A percentile compares a stretch with the other conserved stretches of the same genome.
Evolutionary conservation across 169 alveolate genomes (phyloP).

Genomic region (Cryptosporidium andersoni): DNA sequence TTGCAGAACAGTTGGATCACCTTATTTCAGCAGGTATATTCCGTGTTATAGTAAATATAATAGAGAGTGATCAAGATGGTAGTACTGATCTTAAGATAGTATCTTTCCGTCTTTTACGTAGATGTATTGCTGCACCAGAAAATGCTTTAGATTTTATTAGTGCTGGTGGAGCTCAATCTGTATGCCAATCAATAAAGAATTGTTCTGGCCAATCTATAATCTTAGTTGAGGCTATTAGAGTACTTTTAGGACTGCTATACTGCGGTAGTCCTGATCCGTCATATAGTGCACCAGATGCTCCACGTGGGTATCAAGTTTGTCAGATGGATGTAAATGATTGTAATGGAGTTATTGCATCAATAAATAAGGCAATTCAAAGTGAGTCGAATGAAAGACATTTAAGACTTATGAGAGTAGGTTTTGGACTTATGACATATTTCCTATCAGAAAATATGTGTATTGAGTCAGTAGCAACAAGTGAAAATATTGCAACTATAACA

Average conservation of each 20-base stretch:
- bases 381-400: conserved; percentile 78
- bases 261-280: conserved; percentile 65
- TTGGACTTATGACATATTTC: conserved; percentile 76
- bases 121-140: conserved; percentile 83
- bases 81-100: conserved; percentile 85
- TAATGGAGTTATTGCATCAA: conserved; percentile 28
- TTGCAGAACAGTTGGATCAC: conserved; percentile 80
- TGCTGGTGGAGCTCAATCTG: conserved; percentile 86
- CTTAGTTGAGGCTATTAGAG: conserved; percentile 85
- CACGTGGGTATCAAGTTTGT: conserved; percentile 65
- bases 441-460: conserved; percentile 77
- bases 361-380: conserved; percentile 57
- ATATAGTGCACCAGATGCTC: conserved; percentile 69
- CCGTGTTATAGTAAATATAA: conserved; percentile 81
- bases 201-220: conserved; percentile 80
- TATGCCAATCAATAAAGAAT: conserved; percentile 80
- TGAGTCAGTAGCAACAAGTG: conserved; percentile 76
- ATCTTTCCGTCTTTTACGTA: conserved; percentile 85
- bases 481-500: conserved; percentile 73
- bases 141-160: conserved; percentile 88
- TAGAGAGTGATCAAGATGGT: conserved; percentile 69
- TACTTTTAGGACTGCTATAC: conserved; percentile 80
- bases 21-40: conserved; percentile 85
- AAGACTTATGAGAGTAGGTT: conserved; percentile 78
- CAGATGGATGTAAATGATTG: conserved; percentile 61